These are phyloP conservation scores for Penicillium sp. DNA, from an alignment of 2,329 filamentous ascomycete genomes.

Conservation along the genomic window DNA sequence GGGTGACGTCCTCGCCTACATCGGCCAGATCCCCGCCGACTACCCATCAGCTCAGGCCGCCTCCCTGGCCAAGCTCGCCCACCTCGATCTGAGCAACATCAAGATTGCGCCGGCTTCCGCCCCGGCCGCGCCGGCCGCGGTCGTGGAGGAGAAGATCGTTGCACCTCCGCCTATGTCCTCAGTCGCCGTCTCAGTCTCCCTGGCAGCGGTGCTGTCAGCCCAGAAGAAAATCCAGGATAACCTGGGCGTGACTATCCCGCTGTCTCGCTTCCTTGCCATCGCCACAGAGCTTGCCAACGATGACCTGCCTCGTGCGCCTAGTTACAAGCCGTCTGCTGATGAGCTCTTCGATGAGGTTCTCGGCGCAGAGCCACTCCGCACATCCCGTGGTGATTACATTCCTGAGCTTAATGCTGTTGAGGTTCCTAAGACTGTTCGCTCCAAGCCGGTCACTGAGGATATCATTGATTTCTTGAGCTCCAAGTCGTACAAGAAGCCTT, in stretches of 20 bases:
- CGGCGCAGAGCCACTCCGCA: constrained; percentile 50
- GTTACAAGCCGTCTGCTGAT: constrained; percentile 64
- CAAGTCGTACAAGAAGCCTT: constrained; percentile 37
- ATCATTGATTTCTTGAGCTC: constrained; percentile 77
- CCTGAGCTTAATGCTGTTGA: constrained; percentile 64
- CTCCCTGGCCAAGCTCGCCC: constrained; percentile 69
- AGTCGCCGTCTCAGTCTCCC: constrained; percentile 70
- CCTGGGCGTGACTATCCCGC: constrained; percentile 73
- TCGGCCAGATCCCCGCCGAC: constrained; percentile 70
- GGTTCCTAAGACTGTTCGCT: constrained; percentile 26
- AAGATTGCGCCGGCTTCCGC: constrained; percentile 61
- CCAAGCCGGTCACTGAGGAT: constrained; percentile 57
- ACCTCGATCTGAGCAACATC: constrained; percentile 94
- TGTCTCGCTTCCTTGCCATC: constrained; percentile 81
- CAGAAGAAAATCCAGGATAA: constrained; percentile 75
- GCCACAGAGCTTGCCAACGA: constrained; percentile 86
- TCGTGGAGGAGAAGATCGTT: constrained; percentile 30
- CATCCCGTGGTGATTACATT: constrained; percentile 60
- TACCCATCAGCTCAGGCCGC: constrained; percentile 68
- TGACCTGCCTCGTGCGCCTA: constrained; percentile 66
- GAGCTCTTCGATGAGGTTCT: constrained; percentile 89
- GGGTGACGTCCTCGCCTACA: constrained; percentile 87
- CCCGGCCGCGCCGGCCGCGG: constrained; percentile 35
- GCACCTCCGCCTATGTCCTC: constrained; percentile 32
- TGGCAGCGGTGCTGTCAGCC: constrained; percentile 71